Conservation (phyloP, 345 rosid genomes). For the Barbarea vulgaris region DNA sequence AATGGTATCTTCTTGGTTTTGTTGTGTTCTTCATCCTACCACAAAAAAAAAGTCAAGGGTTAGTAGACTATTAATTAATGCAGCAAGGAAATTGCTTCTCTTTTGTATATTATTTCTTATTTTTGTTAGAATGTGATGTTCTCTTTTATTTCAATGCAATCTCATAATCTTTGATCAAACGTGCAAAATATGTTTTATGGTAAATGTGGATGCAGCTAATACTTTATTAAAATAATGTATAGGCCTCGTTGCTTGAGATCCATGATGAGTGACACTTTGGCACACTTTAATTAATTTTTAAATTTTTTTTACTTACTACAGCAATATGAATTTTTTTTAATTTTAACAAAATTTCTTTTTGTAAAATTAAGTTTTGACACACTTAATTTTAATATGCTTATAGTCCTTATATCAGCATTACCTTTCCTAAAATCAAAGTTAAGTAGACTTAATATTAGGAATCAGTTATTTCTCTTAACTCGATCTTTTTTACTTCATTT, state of each 20-base stretch:
- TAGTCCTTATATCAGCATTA: too few species aligned
- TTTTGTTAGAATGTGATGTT: conserved; percentile 1
- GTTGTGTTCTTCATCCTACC: conserved; percentile 31
- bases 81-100: conserved; percentile 26
- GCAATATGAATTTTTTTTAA: not conserved
- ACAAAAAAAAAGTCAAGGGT: conserved; percentile 29
- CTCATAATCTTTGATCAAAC: conserved; percentile 20
- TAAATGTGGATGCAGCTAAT: conserved; percentile 8
- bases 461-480: not conserved
- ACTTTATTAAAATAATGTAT: not conserved
- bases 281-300: not conserved
- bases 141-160: not conserved
- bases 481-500: not conserved
- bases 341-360: not conserved
- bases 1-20: conserved; percentile 24
- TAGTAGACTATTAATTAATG: conserved; percentile 34
- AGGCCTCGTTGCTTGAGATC: not conserved
- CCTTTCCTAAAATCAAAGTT: not conserved
- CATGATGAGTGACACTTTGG: not conserved
- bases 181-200: conserved; percentile 23
- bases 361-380: not conserved
- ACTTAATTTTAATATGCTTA: too few species aligned
- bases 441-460: not conserved
- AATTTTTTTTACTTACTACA: too few species aligned
- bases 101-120: conserved; percentile 4